Conservation (phyloP, 257 asterid genomes). For the Eucommia ulmoides region DNA sequence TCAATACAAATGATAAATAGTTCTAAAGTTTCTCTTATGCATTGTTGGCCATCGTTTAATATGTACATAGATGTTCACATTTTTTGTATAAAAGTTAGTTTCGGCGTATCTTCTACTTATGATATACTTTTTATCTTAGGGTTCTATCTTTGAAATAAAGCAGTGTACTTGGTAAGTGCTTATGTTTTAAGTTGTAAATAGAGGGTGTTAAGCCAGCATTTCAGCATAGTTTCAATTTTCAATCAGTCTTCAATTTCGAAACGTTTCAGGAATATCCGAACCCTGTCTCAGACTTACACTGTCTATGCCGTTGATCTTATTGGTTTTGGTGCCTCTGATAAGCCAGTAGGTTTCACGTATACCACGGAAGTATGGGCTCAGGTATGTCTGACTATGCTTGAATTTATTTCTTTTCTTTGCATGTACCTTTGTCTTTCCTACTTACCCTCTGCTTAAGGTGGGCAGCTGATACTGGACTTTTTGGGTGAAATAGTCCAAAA, state of each 20-base stretch:
- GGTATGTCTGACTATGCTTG: conserved; percentile 22
- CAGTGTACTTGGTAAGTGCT: background rate
- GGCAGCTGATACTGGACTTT: conserved; percentile 72
- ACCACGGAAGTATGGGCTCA: conserved; percentile 78
- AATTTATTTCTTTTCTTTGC: no score
- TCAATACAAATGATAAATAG: no score
- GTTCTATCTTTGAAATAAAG: background rate
- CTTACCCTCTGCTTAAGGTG: conserved; percentile 8
- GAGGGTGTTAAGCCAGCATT: no score
- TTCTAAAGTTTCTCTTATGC: no score
- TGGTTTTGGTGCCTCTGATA: conserved; percentile 95
- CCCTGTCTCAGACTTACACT: conserved; percentile 41
- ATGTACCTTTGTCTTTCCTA: background rate
- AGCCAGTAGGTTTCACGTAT: conserved; percentile 70
- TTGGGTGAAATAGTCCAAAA: conserved; percentile 48
- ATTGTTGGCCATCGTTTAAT: no score
- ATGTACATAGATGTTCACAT: no score
- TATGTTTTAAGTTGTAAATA: no score
- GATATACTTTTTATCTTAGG: background rate
- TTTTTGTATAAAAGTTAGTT: no score
- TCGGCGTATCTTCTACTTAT: background rate
- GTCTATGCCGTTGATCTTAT: conserved; percentile 88
- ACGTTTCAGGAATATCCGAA: conserved; percentile 52
- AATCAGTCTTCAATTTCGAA: conserved; percentile 2
- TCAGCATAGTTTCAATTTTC: background rate